Conservation (phyloP, 352 stramenopile genomes). For the Phytopythium litorale region DNA sequence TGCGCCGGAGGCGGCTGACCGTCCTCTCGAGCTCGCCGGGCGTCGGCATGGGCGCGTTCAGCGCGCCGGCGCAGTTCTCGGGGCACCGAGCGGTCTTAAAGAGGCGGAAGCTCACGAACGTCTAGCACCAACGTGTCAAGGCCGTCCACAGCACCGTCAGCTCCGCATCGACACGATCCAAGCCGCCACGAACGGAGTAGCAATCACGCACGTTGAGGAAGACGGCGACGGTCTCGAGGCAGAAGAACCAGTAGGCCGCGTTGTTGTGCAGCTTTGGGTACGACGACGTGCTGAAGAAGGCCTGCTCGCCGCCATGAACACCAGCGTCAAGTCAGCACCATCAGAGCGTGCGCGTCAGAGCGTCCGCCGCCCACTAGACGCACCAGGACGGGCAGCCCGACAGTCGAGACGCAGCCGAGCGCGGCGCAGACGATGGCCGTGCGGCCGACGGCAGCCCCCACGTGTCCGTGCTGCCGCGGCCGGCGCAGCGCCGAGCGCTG, state of each 20-base stretch:
- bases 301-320: slow-evolving; percentile 12
- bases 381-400: slow-evolving; percentile 53
- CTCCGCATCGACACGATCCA: not conserved
- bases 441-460: slow-evolving; percentile 21
- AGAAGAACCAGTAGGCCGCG: slow-evolving; percentile 66
- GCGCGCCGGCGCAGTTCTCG: slow-evolving; percentile 10
- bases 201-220: slow-evolving; percentile 49
- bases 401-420: slow-evolving; percentile 36
- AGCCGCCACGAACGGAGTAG: no score
- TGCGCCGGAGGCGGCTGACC: slow-evolving; percentile 22
- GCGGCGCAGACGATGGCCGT: slow-evolving; percentile 13
- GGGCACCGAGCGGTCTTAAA: slow-evolving; percentile 11
- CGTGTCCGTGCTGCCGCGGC: slow-evolving; percentile 26
- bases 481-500: slow-evolving; percentile 32
- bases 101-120: slow-evolving; percentile 27
- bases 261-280: slow-evolving; percentile 56
- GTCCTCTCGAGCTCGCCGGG: not conserved
- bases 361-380: not conserved
- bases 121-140: slow-evolving; percentile 14
- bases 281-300: slow-evolving; percentile 57
- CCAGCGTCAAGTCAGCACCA: not conserved
- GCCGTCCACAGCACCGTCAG: not conserved
- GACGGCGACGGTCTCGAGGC: slow-evolving; percentile 52
- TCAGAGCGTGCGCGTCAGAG: not conserved
- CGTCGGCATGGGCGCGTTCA: slow-evolving; percentile 5